Base-by-base conservation (phyloP, 495 filamentous ascomycete genomes). In the Aspergillus cristatus region DNA sequence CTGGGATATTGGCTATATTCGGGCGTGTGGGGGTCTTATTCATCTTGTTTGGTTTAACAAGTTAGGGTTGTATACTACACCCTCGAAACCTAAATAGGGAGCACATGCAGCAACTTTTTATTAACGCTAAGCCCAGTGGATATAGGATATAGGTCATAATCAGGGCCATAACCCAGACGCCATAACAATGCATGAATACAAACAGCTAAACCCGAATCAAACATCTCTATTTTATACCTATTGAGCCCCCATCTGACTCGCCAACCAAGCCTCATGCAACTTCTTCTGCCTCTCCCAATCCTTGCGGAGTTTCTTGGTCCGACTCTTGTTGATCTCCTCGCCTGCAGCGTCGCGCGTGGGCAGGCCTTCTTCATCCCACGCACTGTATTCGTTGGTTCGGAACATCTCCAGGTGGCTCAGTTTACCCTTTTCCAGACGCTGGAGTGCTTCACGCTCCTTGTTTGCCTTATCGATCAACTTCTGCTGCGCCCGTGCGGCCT, bases 261-360 rank as follows among this genome's bases (percentile, higher is more conserved):
- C 67, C 49, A 70, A 48, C 75, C 66, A 84, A 40, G 57, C 63
- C 57, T 94, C 84, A 55, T 95, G 83, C 40, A 74, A 48, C 72
- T 86, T 94, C 72, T 83, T 93, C 69, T 96, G 91, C 56, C 67
- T 78, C 53, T 94, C 85, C 86, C 85, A 94, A 18, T 86, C 84
- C 68, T 97, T 97, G 64, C 63, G 79, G 25, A 97, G 55, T 73
- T 86, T 93, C 73, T 96, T 98, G 24, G 42, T 41, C 47, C 74
- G 71, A 39, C 71, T 81, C 71, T 96, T 98, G 15, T 85, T 71
- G 17, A 98, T 63, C 52, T 93, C 86, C 46, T 75, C 75, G 1
- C 88, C 91, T 17, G 79, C 75, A 12, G 69, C 70, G 54, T 86
- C 75, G 57, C 75, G 83, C 3, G 74, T 82, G 7, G 91, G 91